A percentile compares a stretch with the other conserved stretches of the same genome.
Evolutionary conservation across 495 filamentous ascomycete species (phyloP).

Genomic region (Trichoderma gamsii): DNA sequence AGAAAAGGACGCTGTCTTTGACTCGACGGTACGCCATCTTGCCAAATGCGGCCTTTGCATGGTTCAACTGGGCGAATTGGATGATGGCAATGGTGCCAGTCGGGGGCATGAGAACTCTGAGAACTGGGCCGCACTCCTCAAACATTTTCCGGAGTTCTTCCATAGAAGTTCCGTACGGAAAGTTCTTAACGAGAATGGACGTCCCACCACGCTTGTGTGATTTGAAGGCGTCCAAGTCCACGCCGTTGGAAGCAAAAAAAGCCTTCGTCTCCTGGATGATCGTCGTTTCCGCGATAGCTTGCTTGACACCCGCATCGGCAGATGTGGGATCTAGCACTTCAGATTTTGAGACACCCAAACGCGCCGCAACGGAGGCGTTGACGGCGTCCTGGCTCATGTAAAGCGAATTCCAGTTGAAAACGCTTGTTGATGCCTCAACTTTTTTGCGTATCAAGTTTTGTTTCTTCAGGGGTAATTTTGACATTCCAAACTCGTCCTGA

Average conservation of each 20-base stretch:
- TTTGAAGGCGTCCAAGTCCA: slow-evolving; percentile 88
- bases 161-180: slow-evolving; percentile 69
- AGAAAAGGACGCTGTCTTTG: slow-evolving; percentile 83
- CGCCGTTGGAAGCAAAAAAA: slow-evolving; percentile 79
- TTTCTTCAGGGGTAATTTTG: slow-evolving; percentile 88
- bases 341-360: slow-evolving; percentile 80
- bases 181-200: slow-evolving; percentile 91
- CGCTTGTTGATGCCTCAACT: slow-evolving; percentile 62
- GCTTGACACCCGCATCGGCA: slow-evolving; percentile 87
- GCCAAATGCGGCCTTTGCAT: slow-evolving; percentile 75
- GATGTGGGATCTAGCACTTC: slow-evolving; percentile 91
- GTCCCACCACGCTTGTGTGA: slow-evolving; percentile 74
- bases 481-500: slow-evolving; percentile 79
- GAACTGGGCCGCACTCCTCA: slow-evolving; percentile 65
- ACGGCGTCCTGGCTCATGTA: slow-evolving; percentile 98
- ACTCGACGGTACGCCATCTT: slow-evolving; percentile 81
- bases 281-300: slow-evolving; percentile 93
- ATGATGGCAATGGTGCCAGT: slow-evolving; percentile 89
- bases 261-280: slow-evolving; percentile 92
- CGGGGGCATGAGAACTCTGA: slow-evolving; percentile 81
- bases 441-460: slow-evolving; percentile 84
- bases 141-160: slow-evolving; percentile 63
- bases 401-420: slow-evolving; percentile 94
- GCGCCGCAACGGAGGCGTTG: slow-evolving; percentile 80
- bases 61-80: slow-evolving; percentile 69